These are phyloP conservation scores for Papiliotrema nemorosa DNA, from an alignment of 1,284 basidiomycete genomes.

Conservation along the genomic window DNA sequence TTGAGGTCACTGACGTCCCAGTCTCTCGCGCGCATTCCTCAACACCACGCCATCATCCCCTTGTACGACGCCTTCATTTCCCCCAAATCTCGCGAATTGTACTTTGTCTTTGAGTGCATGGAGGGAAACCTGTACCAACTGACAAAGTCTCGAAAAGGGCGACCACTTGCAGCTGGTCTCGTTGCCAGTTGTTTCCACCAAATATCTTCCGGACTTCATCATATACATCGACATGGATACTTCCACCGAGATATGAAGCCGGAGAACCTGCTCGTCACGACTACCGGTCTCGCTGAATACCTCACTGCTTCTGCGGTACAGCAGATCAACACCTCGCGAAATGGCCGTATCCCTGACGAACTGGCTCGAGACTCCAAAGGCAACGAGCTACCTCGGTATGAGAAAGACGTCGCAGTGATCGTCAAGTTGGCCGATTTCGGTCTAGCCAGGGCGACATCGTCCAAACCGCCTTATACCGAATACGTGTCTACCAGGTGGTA, in stretches of 20 bases:
- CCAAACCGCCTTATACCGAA: conserved; percentile 92
- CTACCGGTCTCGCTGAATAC: conserved; percentile 93
- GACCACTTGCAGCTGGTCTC: conserved; percentile 89
- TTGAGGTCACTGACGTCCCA: neutral
- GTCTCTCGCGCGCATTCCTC: conserved; percentile 90
- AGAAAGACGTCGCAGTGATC: conserved; percentile 93
- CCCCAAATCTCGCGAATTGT: conserved; percentile 87
- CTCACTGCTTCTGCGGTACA: conserved; percentile 54
- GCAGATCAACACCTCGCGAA: conserved; percentile 30
- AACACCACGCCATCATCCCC: conserved; percentile 96
- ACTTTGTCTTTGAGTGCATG: conserved; percentile 99
- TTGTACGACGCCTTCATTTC: conserved; percentile 98
- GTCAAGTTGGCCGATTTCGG: conserved; percentile 99
- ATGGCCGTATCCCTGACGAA: conserved; percentile 1
- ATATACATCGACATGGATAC: conserved; percentile 89
- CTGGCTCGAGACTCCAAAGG: conserved; percentile 16
- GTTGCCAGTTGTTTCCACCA: conserved; percentile 93
- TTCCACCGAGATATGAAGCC: conserved; percentile 99
- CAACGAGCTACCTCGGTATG: conserved; percentile 47
- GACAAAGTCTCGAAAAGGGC: conserved; percentile 92
- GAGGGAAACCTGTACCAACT: conserved; percentile 99
- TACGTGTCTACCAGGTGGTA: conserved; percentile 99
- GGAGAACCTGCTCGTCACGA: conserved; percentile 99
- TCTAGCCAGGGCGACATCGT: conserved; percentile 84
- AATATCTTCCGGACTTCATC: conserved; percentile 82